Evolutionary conservation across 345 rosid genomes (phyloP).

Genomic region (Lepidium africanum): DNA sequence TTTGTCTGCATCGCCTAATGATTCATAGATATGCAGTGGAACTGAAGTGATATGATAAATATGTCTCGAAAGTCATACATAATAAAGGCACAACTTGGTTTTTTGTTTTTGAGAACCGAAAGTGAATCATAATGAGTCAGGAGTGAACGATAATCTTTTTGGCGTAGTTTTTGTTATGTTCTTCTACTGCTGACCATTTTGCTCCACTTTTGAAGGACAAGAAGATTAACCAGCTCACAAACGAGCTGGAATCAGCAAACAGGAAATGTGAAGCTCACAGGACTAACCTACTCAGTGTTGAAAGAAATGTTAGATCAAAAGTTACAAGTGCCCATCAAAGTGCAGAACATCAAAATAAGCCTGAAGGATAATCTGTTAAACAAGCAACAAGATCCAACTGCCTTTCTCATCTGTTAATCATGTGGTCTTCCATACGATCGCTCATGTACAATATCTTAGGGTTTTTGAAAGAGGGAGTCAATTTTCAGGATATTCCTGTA

Average conservation of each 20-base stretch:
- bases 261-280: constrained; percentile 41
- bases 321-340: constrained; percentile 37
- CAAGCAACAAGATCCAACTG: constrained; percentile 21
- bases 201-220: constrained; percentile 29
- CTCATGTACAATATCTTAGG: constrained; percentile 1
- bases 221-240: constrained; percentile 34
- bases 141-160: no score
- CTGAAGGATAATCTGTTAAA: constrained; percentile 33
- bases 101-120: constrained; percentile 2
- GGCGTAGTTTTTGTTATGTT: neutral
- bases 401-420: constrained; percentile 35
- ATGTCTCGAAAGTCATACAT: neutral
- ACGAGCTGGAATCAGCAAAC: constrained; percentile 35
- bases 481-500: neutral
- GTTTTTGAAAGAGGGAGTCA: neutral
- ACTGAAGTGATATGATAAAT: neutral
- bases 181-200: neutral
- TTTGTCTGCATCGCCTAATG: neutral
- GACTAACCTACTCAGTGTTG: constrained; percentile 44
- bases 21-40: neutral
- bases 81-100: neutral
- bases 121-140: constrained; percentile 13
- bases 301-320: constrained; percentile 49
- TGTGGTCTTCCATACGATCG: constrained; percentile 33
- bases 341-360: constrained; percentile 35